Conservation (phyloP, 1,284 basidiomycete genomes). For the Boletellus deceptivus region DNA sequence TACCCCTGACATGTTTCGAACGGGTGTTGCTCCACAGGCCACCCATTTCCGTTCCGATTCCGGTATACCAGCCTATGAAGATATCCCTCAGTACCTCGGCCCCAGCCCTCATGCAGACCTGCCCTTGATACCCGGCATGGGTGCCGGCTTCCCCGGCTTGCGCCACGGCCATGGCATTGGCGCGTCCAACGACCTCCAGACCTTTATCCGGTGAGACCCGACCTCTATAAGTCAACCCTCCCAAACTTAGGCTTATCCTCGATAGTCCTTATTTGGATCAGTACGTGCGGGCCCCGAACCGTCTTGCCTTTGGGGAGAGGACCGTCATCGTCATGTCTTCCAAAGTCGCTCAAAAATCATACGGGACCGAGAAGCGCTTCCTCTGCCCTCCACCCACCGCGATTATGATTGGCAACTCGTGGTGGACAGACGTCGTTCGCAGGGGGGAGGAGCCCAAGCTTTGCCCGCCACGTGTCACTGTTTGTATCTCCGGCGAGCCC, state of each 20-base stretch:
- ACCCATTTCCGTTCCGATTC: constrained; percentile 56
- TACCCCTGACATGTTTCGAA: constrained; percentile 52
- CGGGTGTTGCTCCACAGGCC: constrained; percentile 62
- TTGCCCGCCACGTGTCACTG: constrained; percentile 79
- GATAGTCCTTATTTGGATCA: constrained; percentile 76
- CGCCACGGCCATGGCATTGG: constrained; percentile 59
- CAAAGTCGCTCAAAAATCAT: constrained; percentile 95
- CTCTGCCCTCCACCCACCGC: constrained; percentile 95
- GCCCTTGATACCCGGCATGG: constrained; percentile 56
- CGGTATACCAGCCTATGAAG: constrained; percentile 50
- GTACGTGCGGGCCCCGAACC: constrained; percentile 82
- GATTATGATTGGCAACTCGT: constrained; percentile 90
- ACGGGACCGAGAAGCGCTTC: constrained; percentile 96
- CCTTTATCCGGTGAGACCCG: constrained; percentile 68
- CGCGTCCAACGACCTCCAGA: constrained; percentile 67
- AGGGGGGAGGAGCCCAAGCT: constrained; percentile 72
- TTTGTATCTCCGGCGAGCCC: constrained; percentile 90
- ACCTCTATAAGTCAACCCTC: constrained; percentile 9
- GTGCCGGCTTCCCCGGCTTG: constrained; percentile 61
- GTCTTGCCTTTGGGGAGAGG: constrained; percentile 88
- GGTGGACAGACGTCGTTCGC: constrained; percentile 82
- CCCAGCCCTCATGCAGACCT: constrained; percentile 53
- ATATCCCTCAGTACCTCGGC: constrained; percentile 54
- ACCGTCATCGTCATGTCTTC: constrained; percentile 95
- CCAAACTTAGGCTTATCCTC: constrained; percentile 14